A percentile compares a stretch with the other conserved stretches of the same genome.
phyloP scores from a whole-genome alignment of 2,329 filamentous ascomycete genomes.

The Blastomyces parvus region DNA sequence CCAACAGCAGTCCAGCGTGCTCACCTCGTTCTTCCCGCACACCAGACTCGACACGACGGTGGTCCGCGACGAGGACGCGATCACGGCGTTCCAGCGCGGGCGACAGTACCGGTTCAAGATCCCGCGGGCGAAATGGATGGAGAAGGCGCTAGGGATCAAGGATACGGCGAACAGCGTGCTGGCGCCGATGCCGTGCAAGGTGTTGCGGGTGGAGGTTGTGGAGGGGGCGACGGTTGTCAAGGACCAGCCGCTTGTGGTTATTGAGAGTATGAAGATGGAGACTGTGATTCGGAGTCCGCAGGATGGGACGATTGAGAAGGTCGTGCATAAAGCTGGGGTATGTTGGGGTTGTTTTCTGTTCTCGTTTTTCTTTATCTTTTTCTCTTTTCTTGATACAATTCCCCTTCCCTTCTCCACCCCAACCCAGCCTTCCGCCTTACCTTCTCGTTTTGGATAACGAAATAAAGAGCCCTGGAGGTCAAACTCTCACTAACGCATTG shows the following conservation, averaged over 20 bases:
- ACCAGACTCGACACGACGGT: slow-evolving; percentile 73
- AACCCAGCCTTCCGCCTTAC: background rate
- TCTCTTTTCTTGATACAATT: background rate
- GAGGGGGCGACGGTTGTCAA: slow-evolving; percentile 77
- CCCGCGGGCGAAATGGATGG: slow-evolving; percentile 64
- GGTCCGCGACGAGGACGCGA: slow-evolving; percentile 41
- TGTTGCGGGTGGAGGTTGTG: slow-evolving; percentile 76
- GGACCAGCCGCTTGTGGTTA: slow-evolving; percentile 80
- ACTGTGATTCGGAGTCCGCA: slow-evolving; percentile 72
- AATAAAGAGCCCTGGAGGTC: too few relatives aligned
- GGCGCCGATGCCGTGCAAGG: slow-evolving; percentile 96
- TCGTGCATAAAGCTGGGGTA: slow-evolving; percentile 67
- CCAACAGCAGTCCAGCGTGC: slow-evolving; percentile 30
- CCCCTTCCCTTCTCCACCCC: background rate
- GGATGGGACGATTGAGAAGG: slow-evolving; percentile 58
- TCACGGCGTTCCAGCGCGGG: slow-evolving; percentile 69
- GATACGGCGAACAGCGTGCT: slow-evolving; percentile 72
- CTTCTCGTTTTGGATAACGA: background rate
- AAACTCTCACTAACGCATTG: background rate
- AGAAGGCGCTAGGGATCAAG: slow-evolving; percentile 75
- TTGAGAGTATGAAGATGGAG: slow-evolving; percentile 88
- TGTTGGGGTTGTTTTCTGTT: slow-evolving; percentile 26
- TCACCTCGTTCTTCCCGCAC: slow-evolving; percentile 71
- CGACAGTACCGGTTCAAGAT: slow-evolving; percentile 48
- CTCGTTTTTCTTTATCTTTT: background rate